A percentile compares a stretch with the other conserved stretches of the same genome.
phyloP scores from a whole-genome alignment of 495 filamentous ascomycete genomes.

The Staphylotrichum tortipilum region DNA sequence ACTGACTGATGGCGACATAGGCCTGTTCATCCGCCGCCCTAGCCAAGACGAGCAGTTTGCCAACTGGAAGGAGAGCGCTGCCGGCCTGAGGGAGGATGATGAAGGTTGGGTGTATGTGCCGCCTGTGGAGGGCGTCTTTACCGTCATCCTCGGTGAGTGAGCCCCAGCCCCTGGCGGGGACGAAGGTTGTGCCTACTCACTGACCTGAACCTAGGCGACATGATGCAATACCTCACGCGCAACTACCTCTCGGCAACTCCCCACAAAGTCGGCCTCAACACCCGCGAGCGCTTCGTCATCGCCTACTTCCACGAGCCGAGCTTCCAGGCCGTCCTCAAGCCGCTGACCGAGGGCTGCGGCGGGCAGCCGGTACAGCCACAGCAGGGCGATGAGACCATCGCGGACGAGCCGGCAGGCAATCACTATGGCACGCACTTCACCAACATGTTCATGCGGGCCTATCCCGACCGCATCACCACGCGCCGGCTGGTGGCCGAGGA shows the following conservation, averaged over 20 bases:
- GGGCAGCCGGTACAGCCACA: neutral
- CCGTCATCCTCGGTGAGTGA: conserved; percentile 36
- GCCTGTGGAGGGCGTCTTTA: conserved; percentile 29
- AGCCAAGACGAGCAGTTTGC: conserved; percentile 27
- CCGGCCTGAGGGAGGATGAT: conserved; percentile 34
- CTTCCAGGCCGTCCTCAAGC: conserved; percentile 35
- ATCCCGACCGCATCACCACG: conserved; percentile 38
- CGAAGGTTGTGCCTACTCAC: neutral
- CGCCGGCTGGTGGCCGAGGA: conserved; percentile 25
- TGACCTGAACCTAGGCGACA: conserved; percentile 33
- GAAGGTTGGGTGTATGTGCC: conserved; percentile 37
- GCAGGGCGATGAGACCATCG: conserved; percentile 21
- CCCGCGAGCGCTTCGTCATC: conserved; percentile 31
- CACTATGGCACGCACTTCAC: conserved; percentile 43
- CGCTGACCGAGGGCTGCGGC: conserved; percentile 23
- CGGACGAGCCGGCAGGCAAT: too few relatives aligned
- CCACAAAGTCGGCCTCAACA: conserved; percentile 41
- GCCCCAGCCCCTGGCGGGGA: neutral
- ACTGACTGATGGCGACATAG: neutral
- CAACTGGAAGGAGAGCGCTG: conserved; percentile 38
- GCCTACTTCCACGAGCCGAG: conserved; percentile 43
- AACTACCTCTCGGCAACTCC: conserved; percentile 34
- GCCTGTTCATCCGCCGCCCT: conserved; percentile 35
- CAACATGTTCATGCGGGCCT: conserved; percentile 42
- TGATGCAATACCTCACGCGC: conserved; percentile 40